These are phyloP conservation scores for Chlorella sp. DNA, from an alignment of 139 green algal species.

Conservation along the genomic window DNA sequence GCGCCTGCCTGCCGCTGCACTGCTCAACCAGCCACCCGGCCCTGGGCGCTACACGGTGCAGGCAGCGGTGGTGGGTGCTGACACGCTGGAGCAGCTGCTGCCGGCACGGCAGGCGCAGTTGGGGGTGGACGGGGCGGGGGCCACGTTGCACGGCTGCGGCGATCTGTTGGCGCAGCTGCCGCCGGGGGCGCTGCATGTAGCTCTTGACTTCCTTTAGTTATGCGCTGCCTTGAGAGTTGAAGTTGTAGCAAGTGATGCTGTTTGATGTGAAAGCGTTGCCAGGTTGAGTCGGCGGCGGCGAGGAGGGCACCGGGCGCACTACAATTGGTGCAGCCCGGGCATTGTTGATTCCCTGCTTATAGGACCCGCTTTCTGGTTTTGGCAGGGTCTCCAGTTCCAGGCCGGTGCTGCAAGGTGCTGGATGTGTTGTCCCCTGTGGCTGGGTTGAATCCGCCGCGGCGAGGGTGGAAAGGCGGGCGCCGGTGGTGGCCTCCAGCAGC, in stretches of 20 bases:
- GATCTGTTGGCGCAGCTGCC: neutral
- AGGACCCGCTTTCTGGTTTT: too few relatives aligned
- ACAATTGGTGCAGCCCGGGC: too few relatives aligned
- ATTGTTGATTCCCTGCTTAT: too few relatives aligned
- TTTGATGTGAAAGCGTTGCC: neutral
- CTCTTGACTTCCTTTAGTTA: neutral
- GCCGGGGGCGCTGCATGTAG: neutral
- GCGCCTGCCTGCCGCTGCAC: neutral
- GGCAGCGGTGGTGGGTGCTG: neutral
- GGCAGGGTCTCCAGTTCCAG: too few relatives aligned
- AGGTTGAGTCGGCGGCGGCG: neutral
- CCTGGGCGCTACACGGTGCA: neutral
- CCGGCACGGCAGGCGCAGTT: neutral
- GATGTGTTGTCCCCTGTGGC: too few relatives aligned
- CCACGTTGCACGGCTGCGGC: conserved; percentile 4
- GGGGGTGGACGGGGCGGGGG: neutral
- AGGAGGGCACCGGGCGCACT: too few relatives aligned
- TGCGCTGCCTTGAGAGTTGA: neutral
- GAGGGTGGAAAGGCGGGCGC: too few relatives aligned
- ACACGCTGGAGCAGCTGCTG: neutral
- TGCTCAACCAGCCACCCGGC: conserved; percentile 40
- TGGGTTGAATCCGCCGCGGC: too few relatives aligned
- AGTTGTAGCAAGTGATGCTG: neutral
- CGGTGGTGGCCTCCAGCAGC: too few relatives aligned
- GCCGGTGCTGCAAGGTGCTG: too few relatives aligned